phyloP scores from a whole-genome alignment of 2,329 filamentous ascomycete species.

The Podosphaera fusca region DNA sequence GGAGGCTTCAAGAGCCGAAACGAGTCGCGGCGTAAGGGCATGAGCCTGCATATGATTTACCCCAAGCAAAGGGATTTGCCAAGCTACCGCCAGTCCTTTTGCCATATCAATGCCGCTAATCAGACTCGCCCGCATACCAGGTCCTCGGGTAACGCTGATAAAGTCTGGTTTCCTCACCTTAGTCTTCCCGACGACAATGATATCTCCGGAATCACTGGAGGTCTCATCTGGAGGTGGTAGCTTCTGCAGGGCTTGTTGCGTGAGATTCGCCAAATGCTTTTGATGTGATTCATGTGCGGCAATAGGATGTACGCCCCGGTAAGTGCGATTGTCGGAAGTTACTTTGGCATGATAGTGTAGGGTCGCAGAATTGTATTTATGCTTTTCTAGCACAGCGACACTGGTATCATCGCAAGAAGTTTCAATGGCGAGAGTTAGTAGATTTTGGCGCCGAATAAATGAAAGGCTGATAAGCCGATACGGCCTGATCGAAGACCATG shows the following conservation, averaged over 20 bases:
- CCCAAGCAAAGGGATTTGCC: conserved; percentile 59
- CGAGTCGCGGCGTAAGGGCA: conserved; percentile 65
- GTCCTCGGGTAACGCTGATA: conserved; percentile 72
- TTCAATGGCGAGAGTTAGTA: conserved; percentile 51
- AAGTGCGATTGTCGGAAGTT: conserved; percentile 55
- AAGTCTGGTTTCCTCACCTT: conserved; percentile 39
- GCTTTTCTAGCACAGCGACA: conserved; percentile 54
- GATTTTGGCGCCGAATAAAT: conserved; percentile 10
- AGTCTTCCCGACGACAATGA: conserved; percentile 16
- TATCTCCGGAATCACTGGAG: conserved; percentile 6
- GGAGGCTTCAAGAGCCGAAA: conserved; percentile 29
- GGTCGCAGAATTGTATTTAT: conserved; percentile 20
- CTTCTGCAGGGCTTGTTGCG: conserved; percentile 35
- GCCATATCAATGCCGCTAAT: conserved; percentile 59
- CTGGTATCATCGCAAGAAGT: conserved; percentile 85
- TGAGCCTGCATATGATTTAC: conserved; percentile 98
- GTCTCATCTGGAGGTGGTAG: conserved; percentile 19
- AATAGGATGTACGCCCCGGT: conserved; percentile 59
- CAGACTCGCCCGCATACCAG: conserved; percentile 66
- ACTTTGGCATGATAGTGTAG: conserved; percentile 63
- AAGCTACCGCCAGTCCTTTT: conserved; percentile 68
- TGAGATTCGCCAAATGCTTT: conserved; percentile 40
- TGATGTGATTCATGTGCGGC: conserved; percentile 57
- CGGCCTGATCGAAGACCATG: too few species aligned
- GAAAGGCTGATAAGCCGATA: too few species aligned